Conservation (phyloP, 257 asterid species). For the Solanum chiquidenum region DNA sequence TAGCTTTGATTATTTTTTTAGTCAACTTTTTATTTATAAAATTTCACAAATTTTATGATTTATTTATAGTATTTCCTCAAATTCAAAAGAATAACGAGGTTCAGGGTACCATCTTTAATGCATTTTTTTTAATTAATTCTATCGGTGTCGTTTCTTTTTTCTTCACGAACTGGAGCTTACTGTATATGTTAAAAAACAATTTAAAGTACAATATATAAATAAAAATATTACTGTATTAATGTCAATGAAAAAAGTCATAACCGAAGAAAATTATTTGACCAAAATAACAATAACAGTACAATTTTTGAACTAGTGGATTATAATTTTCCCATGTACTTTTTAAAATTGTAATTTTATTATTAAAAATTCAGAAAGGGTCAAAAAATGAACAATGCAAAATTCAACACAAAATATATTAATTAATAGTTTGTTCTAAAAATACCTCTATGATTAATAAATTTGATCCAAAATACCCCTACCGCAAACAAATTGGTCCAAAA, state of each 20-base stretch:
- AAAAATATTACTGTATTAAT: no score
- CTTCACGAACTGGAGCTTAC: neutral
- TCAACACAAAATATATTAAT: no score
- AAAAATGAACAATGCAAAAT: neutral
- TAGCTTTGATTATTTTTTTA: neutral
- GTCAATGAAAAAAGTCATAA: neutral
- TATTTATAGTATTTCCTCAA: neutral
- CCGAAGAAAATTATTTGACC: neutral
- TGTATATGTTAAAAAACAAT: neutral
- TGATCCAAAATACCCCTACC: no score
- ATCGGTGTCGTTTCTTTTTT: neutral
- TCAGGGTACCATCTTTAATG: neutral
- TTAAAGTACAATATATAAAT: neutral
- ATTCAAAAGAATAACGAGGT: neutral
- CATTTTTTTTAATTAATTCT: neutral
- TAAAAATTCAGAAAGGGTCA: neutral
- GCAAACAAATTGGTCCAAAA: no score
- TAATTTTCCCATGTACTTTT: neutral
- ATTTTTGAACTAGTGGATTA: neutral
- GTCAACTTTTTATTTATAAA: neutral
- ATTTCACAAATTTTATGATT: neutral
- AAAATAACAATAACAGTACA: neutral
- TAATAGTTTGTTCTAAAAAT: neutral
- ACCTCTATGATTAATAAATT: no score
- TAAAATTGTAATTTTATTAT: neutral